Conservation (phyloP, 805 yeast genomes). For the Candida pseudofarinosa region DNA sequence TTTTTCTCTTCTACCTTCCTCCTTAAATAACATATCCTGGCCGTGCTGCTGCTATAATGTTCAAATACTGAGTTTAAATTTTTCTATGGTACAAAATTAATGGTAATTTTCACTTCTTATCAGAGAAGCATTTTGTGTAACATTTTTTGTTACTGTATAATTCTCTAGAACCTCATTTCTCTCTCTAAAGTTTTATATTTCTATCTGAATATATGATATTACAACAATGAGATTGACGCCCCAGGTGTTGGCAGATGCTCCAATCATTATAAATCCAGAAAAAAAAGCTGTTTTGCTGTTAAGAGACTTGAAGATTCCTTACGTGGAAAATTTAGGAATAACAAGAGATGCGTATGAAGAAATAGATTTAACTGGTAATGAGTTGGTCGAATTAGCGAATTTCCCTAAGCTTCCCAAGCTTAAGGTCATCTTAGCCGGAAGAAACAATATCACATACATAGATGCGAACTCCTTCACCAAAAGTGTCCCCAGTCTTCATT, state of each 20-base stretch:
- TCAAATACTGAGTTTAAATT: too few relatives aligned
- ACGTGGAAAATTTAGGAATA: constrained; percentile 32
- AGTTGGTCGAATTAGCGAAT: constrained; percentile 49
- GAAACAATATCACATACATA: constrained; percentile 52
- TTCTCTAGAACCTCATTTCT: too few relatives aligned
- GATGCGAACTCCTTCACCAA: constrained; percentile 26
- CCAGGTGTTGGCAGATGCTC: constrained; percentile 26
- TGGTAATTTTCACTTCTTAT: neutral
- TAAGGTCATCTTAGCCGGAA: constrained; percentile 55
- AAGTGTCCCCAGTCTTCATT: constrained; percentile 44
- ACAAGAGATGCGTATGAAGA: constrained; percentile 39
- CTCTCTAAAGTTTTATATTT: too few relatives aligned
- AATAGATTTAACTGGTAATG: constrained; percentile 76
- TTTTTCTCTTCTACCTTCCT: too few relatives aligned
- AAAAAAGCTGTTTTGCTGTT: constrained; percentile 32
- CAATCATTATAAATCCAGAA: constrained; percentile 30
- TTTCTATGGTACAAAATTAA: too few relatives aligned
- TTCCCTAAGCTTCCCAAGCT: constrained; percentile 43
- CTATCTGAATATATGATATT: neutral
- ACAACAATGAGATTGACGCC: constrained; percentile 33
- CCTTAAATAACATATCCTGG: too few relatives aligned
- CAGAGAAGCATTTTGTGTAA: neutral
- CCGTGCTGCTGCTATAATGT: too few relatives aligned
- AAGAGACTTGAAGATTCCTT: constrained; percentile 28
- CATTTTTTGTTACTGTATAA: too few relatives aligned